Percentiles rank a stretch among this genome's conserved stretches.
Evolutionary conservation across 2,329 filamentous ascomycete species (phyloP).

Genomic region (Cercospora berteroae): DNA sequence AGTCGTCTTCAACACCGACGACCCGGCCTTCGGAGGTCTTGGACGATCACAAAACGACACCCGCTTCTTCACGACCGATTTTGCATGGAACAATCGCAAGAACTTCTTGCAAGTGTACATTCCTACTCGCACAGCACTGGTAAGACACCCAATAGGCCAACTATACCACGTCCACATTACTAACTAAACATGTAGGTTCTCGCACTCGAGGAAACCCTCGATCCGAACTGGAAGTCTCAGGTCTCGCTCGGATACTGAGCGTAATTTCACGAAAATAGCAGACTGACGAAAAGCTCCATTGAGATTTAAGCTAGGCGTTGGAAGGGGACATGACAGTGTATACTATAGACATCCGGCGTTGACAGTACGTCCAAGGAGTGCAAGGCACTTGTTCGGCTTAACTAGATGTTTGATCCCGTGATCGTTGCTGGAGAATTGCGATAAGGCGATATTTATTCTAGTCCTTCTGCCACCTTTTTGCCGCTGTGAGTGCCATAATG

Average conservation of each 20-base stretch:
- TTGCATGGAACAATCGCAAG: slow-evolving; percentile 83
- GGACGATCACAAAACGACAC: slow-evolving; percentile 74
- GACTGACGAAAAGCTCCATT: not conserved
- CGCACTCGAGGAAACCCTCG: slow-evolving; percentile 36
- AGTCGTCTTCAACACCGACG: slow-evolving; percentile 80
- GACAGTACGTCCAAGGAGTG: slow-evolving; percentile 3
- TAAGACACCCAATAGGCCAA: slow-evolving; percentile 45
- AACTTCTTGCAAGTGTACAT: slow-evolving; percentile 94
- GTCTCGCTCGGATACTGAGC: slow-evolving; percentile 32
- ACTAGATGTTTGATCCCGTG: not conserved
- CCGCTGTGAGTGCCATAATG: not conserved
- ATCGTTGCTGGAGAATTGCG: not conserved
- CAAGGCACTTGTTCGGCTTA: not conserved
- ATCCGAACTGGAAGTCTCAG: slow-evolving; percentile 33
- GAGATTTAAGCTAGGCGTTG: slow-evolving; percentile 12
- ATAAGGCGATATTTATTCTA: not conserved
- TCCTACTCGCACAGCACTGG: slow-evolving; percentile 77
- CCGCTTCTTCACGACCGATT: slow-evolving; percentile 85
- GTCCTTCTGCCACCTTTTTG: not conserved
- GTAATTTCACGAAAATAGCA: not conserved
- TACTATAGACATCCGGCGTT: slow-evolving; percentile 8
- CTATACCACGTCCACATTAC: not conserved
- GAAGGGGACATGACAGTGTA: slow-evolving; percentile 9
- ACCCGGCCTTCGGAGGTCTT: slow-evolving; percentile 73
- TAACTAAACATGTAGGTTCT: slow-evolving; percentile 27